Evolutionary conservation across 257 asterid genomes (phyloP), one percentile per base, ranked within the genome.

Genomic region (Jaltomata sinuosa): DNA sequence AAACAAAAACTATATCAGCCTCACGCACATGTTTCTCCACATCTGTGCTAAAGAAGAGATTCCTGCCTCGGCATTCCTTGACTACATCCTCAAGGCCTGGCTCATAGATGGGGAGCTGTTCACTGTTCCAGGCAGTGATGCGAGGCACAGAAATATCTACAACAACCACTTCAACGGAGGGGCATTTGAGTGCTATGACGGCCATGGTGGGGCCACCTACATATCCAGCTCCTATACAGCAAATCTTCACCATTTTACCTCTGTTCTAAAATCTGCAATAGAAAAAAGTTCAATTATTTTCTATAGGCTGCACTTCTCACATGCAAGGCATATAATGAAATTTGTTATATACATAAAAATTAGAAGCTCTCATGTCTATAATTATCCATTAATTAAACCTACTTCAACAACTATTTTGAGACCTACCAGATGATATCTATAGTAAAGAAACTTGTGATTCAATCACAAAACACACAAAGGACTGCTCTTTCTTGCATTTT

Each of bases 101-200:
- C 87, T 92, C 96, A 9, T 92, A 92, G 82, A 92, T 92, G 4
- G 94, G 96, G 31, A 91, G 94, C 52, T 89, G 89, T 21, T 92
- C 93, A 59, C 94, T 91, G 82, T 92, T 88, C 90, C 90, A 88
- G 57, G 90, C 87, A 3, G 84, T 53, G 67, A 88, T 88, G 36
- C 90, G 86, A 40, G 85, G 72, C 18, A 14, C 61, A 64, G 90
- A 71, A 27, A 88, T 88, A 80, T 88, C 90, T 15, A 88, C 90
- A 16, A 88, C 90, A 3, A 29, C 81, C 11, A 85, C 88, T 85
- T 88, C 69, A 80, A 85, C 45, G 8, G 71, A 42, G 10, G 87
- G 88, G 85, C 90, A 87, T 38, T 87, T 87, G 55, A 78, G 82
- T 15, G 90, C 90, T 55, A 87, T 85, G 81, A 87, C 85, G 6